phyloP scores from a whole-genome alignment of 352 stramenopile species.

The Aphanomyces euteiches region DNA sequence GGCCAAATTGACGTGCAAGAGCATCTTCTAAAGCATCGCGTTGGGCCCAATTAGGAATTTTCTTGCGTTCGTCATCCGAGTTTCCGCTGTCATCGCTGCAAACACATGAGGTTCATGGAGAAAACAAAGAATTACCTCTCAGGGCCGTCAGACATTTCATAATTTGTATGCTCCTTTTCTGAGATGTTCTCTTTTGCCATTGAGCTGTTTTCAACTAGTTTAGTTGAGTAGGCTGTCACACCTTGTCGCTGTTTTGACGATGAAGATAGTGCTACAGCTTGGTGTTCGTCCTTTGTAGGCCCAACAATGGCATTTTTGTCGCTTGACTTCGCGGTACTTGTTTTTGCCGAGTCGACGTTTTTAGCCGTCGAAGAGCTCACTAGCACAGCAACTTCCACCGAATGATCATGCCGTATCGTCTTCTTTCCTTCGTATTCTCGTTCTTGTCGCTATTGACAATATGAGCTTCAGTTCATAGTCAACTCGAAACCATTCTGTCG shows the following conservation, averaged over 20 bases:
- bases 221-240: conserved; percentile 24
- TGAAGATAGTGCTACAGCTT: conserved; percentile 27
- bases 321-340: conserved; percentile 8
- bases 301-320: background rate
- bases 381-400: no score
- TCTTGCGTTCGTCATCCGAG: conserved; percentile 61
- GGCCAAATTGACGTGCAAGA: conserved; percentile 65
- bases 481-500: conserved; percentile 52
- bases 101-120: background rate
- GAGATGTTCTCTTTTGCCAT: no score
- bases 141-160: conserved; percentile 79
- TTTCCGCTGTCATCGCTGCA: conserved; percentile 37
- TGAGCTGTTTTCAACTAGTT: background rate
- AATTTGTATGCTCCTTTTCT: conserved; percentile 37
- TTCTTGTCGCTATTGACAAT: background rate
- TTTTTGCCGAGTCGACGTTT: conserved; percentile 15
- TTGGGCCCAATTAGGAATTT: conserved; percentile 76
- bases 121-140: conserved; percentile 41
- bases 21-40: conserved; percentile 67
- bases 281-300: conserved; percentile 4
- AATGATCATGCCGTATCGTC: background rate
- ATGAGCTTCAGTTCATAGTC: conserved; percentile 1
- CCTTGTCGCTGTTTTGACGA: conserved; percentile 21
- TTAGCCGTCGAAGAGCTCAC: background rate
- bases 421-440: conserved; percentile 28